These are phyloP conservation scores for Chimonanthus salicifolius DNA, from an alignment of 164 flowering plant species.

Conservation along the genomic window DNA sequence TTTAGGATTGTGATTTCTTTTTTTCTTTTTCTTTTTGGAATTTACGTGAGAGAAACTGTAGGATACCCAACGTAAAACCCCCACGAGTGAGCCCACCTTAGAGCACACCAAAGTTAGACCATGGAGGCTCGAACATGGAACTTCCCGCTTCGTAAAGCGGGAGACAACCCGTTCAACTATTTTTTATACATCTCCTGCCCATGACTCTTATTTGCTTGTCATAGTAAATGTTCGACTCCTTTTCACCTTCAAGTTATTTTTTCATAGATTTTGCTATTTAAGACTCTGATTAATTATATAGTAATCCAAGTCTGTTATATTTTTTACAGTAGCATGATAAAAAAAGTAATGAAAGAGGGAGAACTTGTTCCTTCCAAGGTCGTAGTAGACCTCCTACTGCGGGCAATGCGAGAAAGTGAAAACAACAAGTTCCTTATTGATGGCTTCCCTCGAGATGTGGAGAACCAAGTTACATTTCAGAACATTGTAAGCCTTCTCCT, in stretches of 20 bases:
- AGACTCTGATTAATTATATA: not conserved
- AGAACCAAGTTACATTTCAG: constrained; percentile 31
- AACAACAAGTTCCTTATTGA: constrained; percentile 49
- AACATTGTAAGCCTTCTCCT: constrained; percentile 22
- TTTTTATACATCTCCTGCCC: too few relatives aligned
- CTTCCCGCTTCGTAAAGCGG: too few relatives aligned
- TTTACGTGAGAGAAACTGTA: too few relatives aligned
- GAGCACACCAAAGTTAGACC: too few relatives aligned
- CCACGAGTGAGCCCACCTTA: too few relatives aligned
- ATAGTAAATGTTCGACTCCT: not conserved
- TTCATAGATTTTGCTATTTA: not conserved
- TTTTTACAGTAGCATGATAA: constrained; percentile 28
- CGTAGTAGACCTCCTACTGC: constrained; percentile 31
- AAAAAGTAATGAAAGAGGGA: constrained; percentile 37
- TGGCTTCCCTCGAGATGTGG: constrained; percentile 56
- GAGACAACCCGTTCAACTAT: too few relatives aligned
- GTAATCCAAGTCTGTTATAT: not conserved
- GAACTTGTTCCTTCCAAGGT: constrained; percentile 48
- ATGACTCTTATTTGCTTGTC: too few relatives aligned
- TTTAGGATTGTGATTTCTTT: too few relatives aligned
- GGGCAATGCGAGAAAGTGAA: constrained; percentile 32
- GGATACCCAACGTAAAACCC: too few relatives aligned
- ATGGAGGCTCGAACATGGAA: too few relatives aligned
- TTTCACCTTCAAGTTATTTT: too few relatives aligned
- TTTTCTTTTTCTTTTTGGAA: too few relatives aligned